A percentile compares a stretch with the other conserved stretches of the same genome.
Conservation (phyloP, 2,329 filamentous ascomycete genomes). For the Trichoderma citrinoviride region DNA sequence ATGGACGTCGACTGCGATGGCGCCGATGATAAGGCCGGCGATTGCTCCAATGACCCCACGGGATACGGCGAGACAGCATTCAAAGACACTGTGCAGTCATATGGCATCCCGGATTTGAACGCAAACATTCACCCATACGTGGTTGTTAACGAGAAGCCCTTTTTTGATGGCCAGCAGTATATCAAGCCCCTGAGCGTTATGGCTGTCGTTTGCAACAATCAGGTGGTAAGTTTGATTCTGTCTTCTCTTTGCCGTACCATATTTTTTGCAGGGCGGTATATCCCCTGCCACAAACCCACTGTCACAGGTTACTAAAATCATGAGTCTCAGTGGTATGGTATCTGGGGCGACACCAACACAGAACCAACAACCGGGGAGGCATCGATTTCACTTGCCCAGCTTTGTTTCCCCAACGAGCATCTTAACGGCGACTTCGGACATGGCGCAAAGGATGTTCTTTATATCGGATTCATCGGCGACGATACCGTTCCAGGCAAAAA, state of each 20-base stretch:
- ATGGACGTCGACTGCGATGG: constrained; percentile 55
- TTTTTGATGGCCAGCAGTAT: constrained; percentile 1
- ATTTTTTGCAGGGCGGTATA: no score
- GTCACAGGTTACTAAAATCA: neutral
- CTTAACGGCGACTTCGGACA: constrained; percentile 54
- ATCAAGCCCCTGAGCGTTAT: constrained; percentile 16
- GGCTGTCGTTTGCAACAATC: constrained; percentile 19
- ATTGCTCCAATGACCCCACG: constrained; percentile 39
- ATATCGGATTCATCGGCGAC: constrained; percentile 52
- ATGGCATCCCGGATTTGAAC: constrained; percentile 40
- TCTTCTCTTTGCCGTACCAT: neutral
- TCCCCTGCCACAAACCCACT: no score
- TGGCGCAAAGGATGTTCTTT: constrained; percentile 53
- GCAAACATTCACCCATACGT: constrained; percentile 47
- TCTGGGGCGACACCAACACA: constrained; percentile 57
- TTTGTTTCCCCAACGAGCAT: constrained; percentile 46
- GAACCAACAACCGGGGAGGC: constrained; percentile 48
- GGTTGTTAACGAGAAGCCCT: constrained; percentile 42
- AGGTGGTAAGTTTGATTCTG: constrained; percentile 10
- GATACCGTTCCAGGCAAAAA: constrained; percentile 50
- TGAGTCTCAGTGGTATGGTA: constrained; percentile 41
- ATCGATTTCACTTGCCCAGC: constrained; percentile 49
- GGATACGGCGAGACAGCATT: constrained; percentile 44
- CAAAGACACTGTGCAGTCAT: constrained; percentile 34
- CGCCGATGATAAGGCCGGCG: constrained; percentile 31